Conservation (phyloP, 768 basidiomycete genomes). For the Russula lepida region DNA sequence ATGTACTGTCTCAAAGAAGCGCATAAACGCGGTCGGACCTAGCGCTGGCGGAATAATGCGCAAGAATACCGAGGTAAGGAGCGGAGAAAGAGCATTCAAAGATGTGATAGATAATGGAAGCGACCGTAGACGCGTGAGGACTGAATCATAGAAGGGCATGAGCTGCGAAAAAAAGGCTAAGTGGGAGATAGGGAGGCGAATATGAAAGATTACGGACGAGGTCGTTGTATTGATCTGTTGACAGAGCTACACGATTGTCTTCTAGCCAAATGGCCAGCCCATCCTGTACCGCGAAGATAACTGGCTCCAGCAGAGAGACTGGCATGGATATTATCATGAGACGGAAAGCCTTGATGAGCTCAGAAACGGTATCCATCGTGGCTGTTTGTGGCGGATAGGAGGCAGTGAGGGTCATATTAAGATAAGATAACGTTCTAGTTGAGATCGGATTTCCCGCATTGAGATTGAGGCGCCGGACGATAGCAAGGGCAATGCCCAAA, state of each 20-base stretch:
- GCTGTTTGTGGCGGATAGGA: constrained; percentile 9
- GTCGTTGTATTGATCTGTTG: constrained; percentile 3
- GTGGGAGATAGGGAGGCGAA: neutral
- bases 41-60: constrained; percentile 8
- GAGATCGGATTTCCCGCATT: neutral
- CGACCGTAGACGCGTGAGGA: constrained; percentile 4
- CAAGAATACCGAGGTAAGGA: constrained; percentile 12
- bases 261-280: constrained; percentile 14
- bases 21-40: constrained; percentile 6
- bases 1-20: constrained; percentile 1
- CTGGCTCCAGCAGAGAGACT: neutral
- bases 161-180: neutral
- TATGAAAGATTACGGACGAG: neutral
- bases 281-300: neutral
- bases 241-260: neutral
- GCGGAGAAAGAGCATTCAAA: constrained; percentile 6
- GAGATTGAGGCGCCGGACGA: constrained; percentile 3
- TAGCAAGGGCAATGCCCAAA: neutral
- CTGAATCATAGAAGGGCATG: constrained; percentile 5
- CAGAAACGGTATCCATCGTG: neutral
- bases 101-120: neutral
- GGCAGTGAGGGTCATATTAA: neutral
- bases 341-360: neutral
- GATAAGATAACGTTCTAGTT: neutral
- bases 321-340: neutral